Evolutionary conservation across 2,329 filamentous ascomycete genomes (phyloP), one percentile per base, ranked within the genome.

Genomic region (Talaromyces piceae): DNA sequence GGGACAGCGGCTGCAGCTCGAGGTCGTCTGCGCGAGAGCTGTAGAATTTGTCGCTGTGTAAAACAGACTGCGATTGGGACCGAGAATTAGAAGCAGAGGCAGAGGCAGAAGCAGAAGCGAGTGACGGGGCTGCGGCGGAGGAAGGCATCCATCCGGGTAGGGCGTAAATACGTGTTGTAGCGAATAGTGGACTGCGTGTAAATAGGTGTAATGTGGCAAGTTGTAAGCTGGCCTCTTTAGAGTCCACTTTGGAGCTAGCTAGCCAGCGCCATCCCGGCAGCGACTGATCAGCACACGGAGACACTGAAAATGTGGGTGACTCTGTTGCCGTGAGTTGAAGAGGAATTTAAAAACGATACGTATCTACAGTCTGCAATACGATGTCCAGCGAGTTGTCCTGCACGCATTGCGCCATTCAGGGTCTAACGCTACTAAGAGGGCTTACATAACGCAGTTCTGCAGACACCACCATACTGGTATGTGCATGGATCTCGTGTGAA

Each of bases 141-240:
- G 53, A 20, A 51, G 28, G 50, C 51, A 54, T 52, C 52, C 52
- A 56, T 50, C n/a, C n/a, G n/a, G n/a, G n/a, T n/a, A n/a, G n/a
- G n/a, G n/a, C n/a, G n/a, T n/a, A n/a, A n/a, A n/a, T n/a, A n/a
- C n/a, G n/a, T n/a, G n/a, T n/a, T n/a, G 47, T 53, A 54, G 56
- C 49, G 52, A 46, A 43, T 6, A 22, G 49, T 18, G 16, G 52
- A 57, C 46, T 44, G 33, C 43, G 33, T 12, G 20, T 41, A 33
- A 49, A 45, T n/a, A n/a, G n/a, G n/a, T n/a, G 50, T 20, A 41
- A 23, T 13, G 7, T 30, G 28, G 37, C 16, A 60, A 64, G 55
- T 58, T 62, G 62, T 59, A 60, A 64, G 57, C 59, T 64, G 62
- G 60, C 62, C 62, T 64, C 52, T 51, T 46, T 27, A 25, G 18